Conservation (phyloP, 306 rosid genomes). For the Chamaecrista fasciculata region DNA sequence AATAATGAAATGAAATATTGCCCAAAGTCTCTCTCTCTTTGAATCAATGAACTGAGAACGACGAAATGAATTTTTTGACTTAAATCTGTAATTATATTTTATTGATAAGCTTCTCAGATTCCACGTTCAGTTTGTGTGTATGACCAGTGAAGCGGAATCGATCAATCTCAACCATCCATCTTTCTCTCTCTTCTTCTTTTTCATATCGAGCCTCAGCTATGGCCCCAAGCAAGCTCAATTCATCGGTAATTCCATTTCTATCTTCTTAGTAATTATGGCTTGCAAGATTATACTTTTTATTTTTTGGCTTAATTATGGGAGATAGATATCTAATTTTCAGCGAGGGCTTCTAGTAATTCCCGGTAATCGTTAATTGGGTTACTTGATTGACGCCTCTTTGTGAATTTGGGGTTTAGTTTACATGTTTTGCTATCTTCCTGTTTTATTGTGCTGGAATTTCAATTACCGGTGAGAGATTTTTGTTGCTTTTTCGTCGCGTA, state of each 20-base stretch:
- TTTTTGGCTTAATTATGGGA: not conserved
- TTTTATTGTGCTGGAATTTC: conserved; percentile 20
- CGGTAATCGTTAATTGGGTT: not conserved
- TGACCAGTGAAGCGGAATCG: not conserved
- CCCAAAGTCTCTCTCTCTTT: not conserved
- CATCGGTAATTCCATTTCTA: conserved; percentile 54
- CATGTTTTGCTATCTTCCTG: not conserved
- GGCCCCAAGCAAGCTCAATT: conserved; percentile 79
- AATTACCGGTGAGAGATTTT: not conserved
- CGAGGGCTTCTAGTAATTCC: conserved; percentile 21
- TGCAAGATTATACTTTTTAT: not conserved
- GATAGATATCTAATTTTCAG: not conserved
- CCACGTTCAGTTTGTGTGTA: not conserved
- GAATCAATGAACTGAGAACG: not conserved
- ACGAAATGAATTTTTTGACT: not conserved
- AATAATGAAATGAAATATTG: too few species aligned
- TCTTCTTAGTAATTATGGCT: conserved; percentile 19
- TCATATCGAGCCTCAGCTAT: conserved; percentile 33
- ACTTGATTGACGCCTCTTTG: conserved; percentile 1
- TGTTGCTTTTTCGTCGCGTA: not conserved
- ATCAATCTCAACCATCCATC: not conserved
- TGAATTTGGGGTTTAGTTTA: conserved; percentile 15
- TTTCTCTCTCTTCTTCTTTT: conserved; percentile 12
- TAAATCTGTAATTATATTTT: not conserved
- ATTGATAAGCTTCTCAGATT: not conserved